Percentiles rank a stretch among this genome's conserved stretches.
Evolutionary conservation across 345 rosid species (phyloP).

Genomic region (Bruguiera gymnorhiza): DNA sequence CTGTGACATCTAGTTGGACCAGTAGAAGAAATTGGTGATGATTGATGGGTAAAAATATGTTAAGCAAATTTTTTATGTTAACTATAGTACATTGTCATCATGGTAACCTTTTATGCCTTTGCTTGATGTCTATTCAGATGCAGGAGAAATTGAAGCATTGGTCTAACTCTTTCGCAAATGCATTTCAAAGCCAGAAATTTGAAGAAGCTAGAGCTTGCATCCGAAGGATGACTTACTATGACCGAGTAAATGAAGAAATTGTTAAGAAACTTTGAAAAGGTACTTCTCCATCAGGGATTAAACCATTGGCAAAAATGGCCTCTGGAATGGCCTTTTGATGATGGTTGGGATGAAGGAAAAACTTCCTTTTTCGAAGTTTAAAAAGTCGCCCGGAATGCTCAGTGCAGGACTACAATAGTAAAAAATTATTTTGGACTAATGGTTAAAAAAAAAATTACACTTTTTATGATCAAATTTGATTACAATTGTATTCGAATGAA

Average conservation of each 20-base stretch:
- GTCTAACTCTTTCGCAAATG: conserved; percentile 54
- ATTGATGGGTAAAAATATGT: neutral
- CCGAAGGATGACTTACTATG: conserved; percentile 85
- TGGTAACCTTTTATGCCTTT: neutral
- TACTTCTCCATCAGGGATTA: neutral
- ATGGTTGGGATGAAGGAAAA: neutral
- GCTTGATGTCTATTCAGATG: conserved; percentile 38
- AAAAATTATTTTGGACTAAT: too few relatives aligned
- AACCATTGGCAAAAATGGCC: neutral
- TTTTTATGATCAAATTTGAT: too few relatives aligned
- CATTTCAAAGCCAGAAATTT: conserved; percentile 47
- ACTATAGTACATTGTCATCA: neutral
- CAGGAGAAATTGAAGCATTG: conserved; percentile 63
- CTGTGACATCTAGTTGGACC: neutral
- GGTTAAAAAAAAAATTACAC: too few relatives aligned
- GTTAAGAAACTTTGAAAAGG: conserved; percentile 61
- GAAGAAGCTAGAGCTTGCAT: conserved; percentile 67
- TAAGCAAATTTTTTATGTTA: neutral
- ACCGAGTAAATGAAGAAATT: conserved; percentile 74
- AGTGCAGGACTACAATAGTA: too few relatives aligned
- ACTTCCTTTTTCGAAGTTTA: neutral
- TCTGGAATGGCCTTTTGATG: neutral
- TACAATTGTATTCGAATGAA: too few relatives aligned
- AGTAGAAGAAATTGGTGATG: neutral
- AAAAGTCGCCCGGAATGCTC: too few relatives aligned